Evolutionary conservation across 140 eudicot genomes (phyloP).

Genomic region (Erigeron philadelphicus): DNA sequence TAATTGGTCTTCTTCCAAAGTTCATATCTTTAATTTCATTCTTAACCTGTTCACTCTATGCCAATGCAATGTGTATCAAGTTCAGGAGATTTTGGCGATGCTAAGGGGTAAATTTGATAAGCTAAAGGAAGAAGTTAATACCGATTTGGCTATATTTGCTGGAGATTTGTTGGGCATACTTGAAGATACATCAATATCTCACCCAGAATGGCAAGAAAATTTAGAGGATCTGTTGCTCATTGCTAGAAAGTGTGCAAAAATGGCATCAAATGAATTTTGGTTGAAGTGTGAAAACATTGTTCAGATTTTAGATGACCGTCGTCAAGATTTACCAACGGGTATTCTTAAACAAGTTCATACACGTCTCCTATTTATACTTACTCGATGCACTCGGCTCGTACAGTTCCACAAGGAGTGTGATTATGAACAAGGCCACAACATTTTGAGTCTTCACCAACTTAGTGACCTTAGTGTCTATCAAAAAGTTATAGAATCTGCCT

Average conservation of each 20-base stretch:
- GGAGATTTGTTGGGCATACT: conserved; percentile 76
- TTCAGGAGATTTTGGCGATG: conserved; percentile 84
- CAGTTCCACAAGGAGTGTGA: conserved; percentile 95
- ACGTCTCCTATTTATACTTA: conserved; percentile 82
- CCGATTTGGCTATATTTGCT: conserved; percentile 75
- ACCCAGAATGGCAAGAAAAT: conserved; percentile 71
- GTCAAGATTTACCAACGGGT: conserved; percentile 90
- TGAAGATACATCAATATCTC: conserved; percentile 55
- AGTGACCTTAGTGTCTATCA: conserved; percentile 85
- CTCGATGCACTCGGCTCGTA: conserved; percentile 95
- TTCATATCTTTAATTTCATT: conserved; percentile 5
- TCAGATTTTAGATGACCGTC: conserved; percentile 80
- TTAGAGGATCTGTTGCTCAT: conserved; percentile 72
- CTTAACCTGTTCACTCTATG: conserved; percentile 25
- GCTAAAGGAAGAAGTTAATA: conserved; percentile 75
- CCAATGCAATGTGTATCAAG: conserved; percentile 29
- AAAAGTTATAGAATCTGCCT: conserved; percentile 35
- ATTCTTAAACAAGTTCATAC: conserved; percentile 79
- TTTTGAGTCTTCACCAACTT: conserved; percentile 61
- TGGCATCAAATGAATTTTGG: conserved; percentile 90
- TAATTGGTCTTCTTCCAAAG: conserved; percentile 6
- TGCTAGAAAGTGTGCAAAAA: conserved; percentile 78
- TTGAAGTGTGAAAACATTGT: conserved; percentile 78
- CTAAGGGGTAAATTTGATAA: conserved; percentile 83
- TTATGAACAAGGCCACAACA: conserved; percentile 68